Percentiles rank a stretch among this genome's conserved stretches.
Evolutionary conservation across 2,329 filamentous ascomycete species (phyloP).

Genomic region (Colletotrichum aenigma): DNA sequence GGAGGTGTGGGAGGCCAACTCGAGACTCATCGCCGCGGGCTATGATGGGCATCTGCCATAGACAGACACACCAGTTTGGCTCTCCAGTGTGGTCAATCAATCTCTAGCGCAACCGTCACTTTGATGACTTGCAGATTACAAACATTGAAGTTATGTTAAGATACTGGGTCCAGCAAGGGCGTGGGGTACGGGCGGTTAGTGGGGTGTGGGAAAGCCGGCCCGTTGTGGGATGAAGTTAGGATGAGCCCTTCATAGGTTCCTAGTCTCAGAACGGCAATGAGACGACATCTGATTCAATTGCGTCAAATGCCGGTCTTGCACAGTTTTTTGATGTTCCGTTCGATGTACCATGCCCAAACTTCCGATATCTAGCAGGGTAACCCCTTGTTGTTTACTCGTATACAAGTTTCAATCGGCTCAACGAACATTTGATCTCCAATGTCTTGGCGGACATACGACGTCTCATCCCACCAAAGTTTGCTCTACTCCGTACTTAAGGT

Average conservation of each 20-base stretch:
- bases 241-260: background rate
- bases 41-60: slow-evolving; percentile 39
- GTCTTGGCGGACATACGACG: background rate
- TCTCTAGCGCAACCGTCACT: background rate
- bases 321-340: background rate
- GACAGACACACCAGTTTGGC: no score
- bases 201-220: background rate
- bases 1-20: slow-evolving; percentile 44
- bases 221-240: background rate
- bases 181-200: background rate
- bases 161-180: background rate
- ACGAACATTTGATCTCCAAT: background rate
- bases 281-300: background rate
- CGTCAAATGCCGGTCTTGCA: background rate
- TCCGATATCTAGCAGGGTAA: background rate
- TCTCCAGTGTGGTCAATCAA: no score
- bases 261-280: background rate
- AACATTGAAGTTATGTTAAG: background rate
- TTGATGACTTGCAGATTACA: background rate
- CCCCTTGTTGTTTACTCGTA: slow-evolving; percentile 18
- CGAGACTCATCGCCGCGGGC: slow-evolving; percentile 42
- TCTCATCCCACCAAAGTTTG: background rate
- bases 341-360: background rate
- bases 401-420: background rate
- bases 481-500: background rate